Conservation (phyloP, 2,329 filamentous ascomycete species). For the Aspergillus sp. region DNA sequence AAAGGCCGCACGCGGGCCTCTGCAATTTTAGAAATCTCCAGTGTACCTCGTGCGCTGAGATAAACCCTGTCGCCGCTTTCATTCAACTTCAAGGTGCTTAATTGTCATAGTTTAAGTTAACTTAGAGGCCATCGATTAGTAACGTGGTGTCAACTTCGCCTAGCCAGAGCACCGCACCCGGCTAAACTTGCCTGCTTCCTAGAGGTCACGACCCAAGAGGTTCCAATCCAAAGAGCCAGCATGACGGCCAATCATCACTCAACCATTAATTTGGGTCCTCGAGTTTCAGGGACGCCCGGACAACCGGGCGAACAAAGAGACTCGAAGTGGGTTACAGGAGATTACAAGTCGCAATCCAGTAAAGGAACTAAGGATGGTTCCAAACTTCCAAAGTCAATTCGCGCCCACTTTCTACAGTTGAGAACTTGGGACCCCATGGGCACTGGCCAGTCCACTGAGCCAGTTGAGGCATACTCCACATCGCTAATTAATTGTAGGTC, state of each 20-base stretch:
- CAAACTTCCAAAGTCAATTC: background rate
- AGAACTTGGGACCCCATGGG: background rate
- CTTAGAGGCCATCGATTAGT: too few species aligned
- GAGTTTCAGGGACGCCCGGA: background rate
- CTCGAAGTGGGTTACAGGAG: background rate
- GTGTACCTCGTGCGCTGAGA: background rate
- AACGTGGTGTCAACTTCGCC: background rate
- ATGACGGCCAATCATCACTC: background rate
- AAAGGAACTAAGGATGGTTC: background rate
- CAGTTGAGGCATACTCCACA: background rate
- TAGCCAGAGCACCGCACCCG: too few species aligned
- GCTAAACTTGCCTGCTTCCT: background rate
- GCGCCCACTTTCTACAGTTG: background rate
- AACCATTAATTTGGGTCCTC: background rate
- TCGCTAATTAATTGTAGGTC: background rate
- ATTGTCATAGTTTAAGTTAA: too few species aligned
- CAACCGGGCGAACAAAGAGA: background rate
- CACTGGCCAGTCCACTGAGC: background rate
- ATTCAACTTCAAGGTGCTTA: too few species aligned
- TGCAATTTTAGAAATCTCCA: background rate
- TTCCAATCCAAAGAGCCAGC: background rate
- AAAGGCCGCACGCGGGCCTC: background rate
- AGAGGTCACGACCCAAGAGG: background rate
- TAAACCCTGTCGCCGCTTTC: background rate
- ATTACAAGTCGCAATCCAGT: background rate